Conservation (phyloP, 768 basidiomycete species). For the Amyloporia xantha region DNA sequence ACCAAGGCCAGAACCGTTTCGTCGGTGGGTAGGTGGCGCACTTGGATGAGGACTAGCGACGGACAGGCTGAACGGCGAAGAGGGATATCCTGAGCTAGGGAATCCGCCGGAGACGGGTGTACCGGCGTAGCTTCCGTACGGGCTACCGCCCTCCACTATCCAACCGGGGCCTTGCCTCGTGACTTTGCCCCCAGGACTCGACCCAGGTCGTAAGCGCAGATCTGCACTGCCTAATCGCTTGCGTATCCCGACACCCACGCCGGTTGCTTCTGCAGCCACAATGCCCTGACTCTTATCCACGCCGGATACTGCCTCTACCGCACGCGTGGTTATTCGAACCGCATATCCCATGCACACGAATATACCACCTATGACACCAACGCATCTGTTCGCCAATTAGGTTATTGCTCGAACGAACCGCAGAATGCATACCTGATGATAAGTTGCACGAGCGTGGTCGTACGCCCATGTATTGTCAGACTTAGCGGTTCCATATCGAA, state of each 20-base stretch:
- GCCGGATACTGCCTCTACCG: conserved; percentile 58
- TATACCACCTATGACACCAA: conserved; percentile 91
- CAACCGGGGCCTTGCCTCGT: conserved; percentile 47
- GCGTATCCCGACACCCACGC: conserved; percentile 47
- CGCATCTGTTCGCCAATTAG: conserved; percentile 37
- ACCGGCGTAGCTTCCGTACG: conserved; percentile 29
- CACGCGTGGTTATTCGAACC: conserved; percentile 46
- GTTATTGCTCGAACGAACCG: no score
- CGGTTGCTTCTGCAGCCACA: conserved; percentile 59
- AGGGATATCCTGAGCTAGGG: conserved; percentile 20
- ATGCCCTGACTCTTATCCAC: conserved; percentile 45
- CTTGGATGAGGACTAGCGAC: no score
- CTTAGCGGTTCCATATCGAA: conserved; percentile 91
- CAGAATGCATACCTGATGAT: conserved; percentile 47
- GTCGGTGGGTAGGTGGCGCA: conserved; percentile 4
- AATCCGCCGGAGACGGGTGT: conserved; percentile 30
- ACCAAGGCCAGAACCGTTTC: conserved; percentile 9
- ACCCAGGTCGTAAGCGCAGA: conserved; percentile 47
- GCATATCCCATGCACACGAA: conserved; percentile 83
- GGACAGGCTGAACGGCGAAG: conserved; percentile 6
- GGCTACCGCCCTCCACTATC: conserved; percentile 48
- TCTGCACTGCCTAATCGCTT: conserved; percentile 65
- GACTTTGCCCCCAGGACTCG: conserved; percentile 29
- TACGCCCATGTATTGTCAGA: conserved; percentile 82
- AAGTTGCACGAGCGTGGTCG: conserved; percentile 74